Percentiles rank a stretch among this genome's conserved stretches.
Conservation (phyloP, 371 early-diverging fungal genomes). For the Globomyces sp. region DNA sequence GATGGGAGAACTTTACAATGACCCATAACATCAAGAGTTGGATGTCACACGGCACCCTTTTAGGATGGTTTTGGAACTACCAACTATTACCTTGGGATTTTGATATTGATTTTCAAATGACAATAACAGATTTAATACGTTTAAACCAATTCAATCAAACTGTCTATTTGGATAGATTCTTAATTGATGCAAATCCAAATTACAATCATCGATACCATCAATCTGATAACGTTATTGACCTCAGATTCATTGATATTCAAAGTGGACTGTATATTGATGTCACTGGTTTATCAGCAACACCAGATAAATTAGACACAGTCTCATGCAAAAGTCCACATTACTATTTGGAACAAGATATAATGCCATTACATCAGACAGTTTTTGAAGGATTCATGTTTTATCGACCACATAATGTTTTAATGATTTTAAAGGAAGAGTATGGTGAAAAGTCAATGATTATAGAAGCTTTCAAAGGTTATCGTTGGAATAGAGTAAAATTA, state of each 20-base stretch:
- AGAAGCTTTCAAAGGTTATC: too few species aligned
- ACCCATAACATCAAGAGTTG: too few species aligned
- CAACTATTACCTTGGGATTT: too few species aligned
- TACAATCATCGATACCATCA: not conserved
- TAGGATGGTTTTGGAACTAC: too few species aligned
- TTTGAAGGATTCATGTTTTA: slow-evolving; percentile 17
- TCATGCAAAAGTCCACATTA: slow-evolving; percentile 17
- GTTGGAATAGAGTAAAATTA: too few species aligned
- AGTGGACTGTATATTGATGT: slow-evolving; percentile 20
- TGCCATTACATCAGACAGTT: slow-evolving; percentile 8
- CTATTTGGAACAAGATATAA: not conserved
- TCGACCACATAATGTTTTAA: slow-evolving; percentile 1
- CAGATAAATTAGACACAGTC: not conserved
- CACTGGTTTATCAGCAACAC: slow-evolving; percentile 15
- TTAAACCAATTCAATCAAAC: too few species aligned
- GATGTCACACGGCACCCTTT: too few species aligned
- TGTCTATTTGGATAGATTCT: not conserved
- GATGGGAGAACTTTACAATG: too few species aligned
- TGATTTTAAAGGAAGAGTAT: slow-evolving; percentile 8
- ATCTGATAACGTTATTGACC: slow-evolving; percentile 18
- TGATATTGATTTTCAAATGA: too few species aligned
- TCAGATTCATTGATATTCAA: slow-evolving; percentile 20
- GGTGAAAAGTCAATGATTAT: too few species aligned
- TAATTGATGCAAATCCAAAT: slow-evolving; percentile 17
- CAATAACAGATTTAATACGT: too few species aligned